Percentiles rank a stretch among this genome's conserved stretches.
phyloP scores from a whole-genome alignment of 192 early-diverging fungal species.

The Linnemannia exigua region DNA sequence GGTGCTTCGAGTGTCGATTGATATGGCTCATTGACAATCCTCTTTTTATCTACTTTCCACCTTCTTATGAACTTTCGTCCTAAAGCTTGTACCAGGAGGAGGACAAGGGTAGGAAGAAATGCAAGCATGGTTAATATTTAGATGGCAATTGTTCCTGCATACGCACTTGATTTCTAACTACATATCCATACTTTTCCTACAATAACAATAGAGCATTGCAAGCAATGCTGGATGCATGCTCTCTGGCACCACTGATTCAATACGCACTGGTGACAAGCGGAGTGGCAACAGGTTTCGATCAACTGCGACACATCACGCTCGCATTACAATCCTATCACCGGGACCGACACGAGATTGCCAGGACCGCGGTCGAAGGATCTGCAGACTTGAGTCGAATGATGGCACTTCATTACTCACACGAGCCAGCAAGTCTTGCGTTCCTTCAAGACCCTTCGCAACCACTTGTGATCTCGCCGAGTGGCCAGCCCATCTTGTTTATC shows the following conservation, averaged over 20 bases:
- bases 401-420: neutral
- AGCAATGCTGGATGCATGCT: constrained; percentile 26
- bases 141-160: neutral
- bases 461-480: neutral
- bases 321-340: constrained; percentile 1
- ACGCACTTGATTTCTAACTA: neutral
- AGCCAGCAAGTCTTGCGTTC: neutral
- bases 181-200: neutral
- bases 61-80: neutral
- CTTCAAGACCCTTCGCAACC: neutral
- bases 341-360: constrained; percentile 15
- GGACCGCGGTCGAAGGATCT: constrained; percentile 2
- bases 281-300: neutral
- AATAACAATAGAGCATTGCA: constrained; percentile 3
- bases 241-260: constrained; percentile 16
- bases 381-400: constrained; percentile 3
- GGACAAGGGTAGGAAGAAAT: constrained; percentile 20
- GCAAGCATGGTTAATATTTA: neutral
- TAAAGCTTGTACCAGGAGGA: constrained; percentile 17
- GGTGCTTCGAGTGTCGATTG: neutral
- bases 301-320: neutral
- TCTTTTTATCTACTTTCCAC: neutral
- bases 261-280: neutral
- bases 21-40: neutral
- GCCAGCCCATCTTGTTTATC: neutral